These are phyloP conservation scores for Starmerella etchellsii DNA, from an alignment of 805 yeast genomes.

Conservation along the genomic window DNA sequence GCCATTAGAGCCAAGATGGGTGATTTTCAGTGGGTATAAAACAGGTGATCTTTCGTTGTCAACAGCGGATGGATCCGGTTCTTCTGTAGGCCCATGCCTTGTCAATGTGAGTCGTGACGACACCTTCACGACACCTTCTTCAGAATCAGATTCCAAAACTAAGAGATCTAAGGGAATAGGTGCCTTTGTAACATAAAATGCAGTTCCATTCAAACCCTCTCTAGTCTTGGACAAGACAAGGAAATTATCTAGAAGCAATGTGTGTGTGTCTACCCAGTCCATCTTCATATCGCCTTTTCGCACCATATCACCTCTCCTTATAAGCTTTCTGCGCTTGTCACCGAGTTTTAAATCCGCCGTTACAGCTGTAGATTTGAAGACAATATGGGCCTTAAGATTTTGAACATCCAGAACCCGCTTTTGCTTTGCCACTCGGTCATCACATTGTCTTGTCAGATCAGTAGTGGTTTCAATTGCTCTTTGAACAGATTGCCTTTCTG, in stretches of 20 bases:
- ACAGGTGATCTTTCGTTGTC: constrained; percentile 19
- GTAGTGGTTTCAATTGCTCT: constrained; percentile 45
- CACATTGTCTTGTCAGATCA: constrained; percentile 44
- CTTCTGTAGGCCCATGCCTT: constrained; percentile 10
- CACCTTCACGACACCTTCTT: constrained; percentile 24
- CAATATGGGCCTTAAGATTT: constrained; percentile 39
- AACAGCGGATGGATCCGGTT: constrained; percentile 1
- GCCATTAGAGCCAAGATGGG: constrained; percentile 28
- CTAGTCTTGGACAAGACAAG: constrained; percentile 31
- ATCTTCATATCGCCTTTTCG: constrained; percentile 55
- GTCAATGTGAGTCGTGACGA: constrained; percentile 19
- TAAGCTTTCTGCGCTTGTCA: constrained; percentile 43
- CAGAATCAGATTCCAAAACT: constrained; percentile 42
- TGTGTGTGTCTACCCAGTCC: constrained; percentile 38
- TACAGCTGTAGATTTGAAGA: constrained; percentile 39
- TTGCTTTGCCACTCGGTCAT: constrained; percentile 48
- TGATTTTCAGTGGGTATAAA: constrained; percentile 27
- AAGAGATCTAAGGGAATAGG: constrained; percentile 38
- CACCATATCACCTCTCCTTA: constrained; percentile 44
- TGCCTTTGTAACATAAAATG: constrained; percentile 26
- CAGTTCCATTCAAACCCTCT: constrained; percentile 27
- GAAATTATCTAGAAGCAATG: constrained; percentile 59
- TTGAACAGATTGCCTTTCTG: constrained; percentile 15
- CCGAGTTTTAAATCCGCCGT: constrained; percentile 38
- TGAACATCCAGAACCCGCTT: constrained; percentile 45